Conservation (phyloP, 2,329 filamentous ascomycete species). For the Corinectria fuckeliana region DNA sequence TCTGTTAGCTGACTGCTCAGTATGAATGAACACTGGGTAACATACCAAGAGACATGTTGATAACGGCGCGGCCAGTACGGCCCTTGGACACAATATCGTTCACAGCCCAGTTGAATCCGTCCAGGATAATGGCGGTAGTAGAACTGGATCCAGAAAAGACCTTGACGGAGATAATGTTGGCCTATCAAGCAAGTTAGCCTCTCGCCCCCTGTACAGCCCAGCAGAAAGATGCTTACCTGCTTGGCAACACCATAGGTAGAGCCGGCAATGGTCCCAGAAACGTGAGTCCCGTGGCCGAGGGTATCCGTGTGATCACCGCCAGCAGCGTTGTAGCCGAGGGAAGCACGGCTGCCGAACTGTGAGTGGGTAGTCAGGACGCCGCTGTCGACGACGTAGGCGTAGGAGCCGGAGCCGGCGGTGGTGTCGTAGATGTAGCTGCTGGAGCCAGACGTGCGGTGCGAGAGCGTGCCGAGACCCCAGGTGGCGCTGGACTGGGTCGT, state of each 20-base stretch:
- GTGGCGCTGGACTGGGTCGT: constrained; percentile 32
- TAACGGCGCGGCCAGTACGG: constrained; percentile 41
- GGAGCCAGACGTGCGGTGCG: constrained; percentile 33
- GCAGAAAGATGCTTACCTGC: constrained; percentile 31
- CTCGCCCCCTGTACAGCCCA: too few species aligned
- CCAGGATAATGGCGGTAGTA: constrained; percentile 44
- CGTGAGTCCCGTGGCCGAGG: constrained; percentile 52
- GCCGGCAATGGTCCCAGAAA: constrained; percentile 48
- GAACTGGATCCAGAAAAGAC: constrained; percentile 21
- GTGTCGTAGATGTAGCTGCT: constrained; percentile 56
- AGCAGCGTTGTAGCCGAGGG: constrained; percentile 47
- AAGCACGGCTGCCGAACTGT: constrained; percentile 57
- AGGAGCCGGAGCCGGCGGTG: constrained; percentile 57
- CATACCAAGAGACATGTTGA: constrained; percentile 53
- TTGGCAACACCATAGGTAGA: constrained; percentile 53
- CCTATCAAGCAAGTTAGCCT: constrained; percentile 9
- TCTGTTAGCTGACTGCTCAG: neutral
- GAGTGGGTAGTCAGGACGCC: constrained; percentile 61
- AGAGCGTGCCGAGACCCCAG: constrained; percentile 38
- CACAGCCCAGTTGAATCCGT: constrained; percentile 51
- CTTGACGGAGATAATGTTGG: constrained; percentile 44
- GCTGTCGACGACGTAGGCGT: constrained; percentile 67
- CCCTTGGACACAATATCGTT: constrained; percentile 42
- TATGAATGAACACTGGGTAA: neutral
- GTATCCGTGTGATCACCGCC: constrained; percentile 42